phyloP scores from a whole-genome alignment of 140 eudicot genomes.

The Bidens hawaiensis region DNA sequence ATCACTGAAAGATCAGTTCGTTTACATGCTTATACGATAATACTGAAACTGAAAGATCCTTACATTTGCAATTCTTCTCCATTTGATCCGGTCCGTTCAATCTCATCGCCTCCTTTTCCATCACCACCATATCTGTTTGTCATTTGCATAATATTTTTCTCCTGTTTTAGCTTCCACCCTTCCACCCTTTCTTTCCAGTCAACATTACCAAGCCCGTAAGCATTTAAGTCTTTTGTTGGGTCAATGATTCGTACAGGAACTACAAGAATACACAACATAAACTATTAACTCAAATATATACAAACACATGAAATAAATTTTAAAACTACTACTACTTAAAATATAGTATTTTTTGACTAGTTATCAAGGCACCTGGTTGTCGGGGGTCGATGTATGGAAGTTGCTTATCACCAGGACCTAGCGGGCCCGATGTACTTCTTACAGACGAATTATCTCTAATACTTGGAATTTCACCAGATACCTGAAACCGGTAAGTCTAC shows the following conservation, averaged over 20 bases:
- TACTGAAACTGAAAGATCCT: conserved; percentile 17
- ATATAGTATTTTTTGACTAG: background rate
- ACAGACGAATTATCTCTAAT: conserved; percentile 74
- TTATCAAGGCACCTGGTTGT: conserved; percentile 61
- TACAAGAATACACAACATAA: conserved; percentile 34
- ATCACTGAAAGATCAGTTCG: no score
- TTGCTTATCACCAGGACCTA: conserved; percentile 79
- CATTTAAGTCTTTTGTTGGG: conserved; percentile 91
- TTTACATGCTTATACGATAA: background rate
- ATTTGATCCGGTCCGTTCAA: conserved; percentile 91
- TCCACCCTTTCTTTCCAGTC: conserved; percentile 99
- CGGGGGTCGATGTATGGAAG: conserved; percentile 90
- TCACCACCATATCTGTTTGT: conserved; percentile 61
- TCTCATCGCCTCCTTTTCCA: conserved; percentile 75
- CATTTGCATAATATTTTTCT: conserved; percentile 62
- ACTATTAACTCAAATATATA: conserved; percentile 30
- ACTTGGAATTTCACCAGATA: conserved; percentile 87
- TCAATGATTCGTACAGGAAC: conserved; percentile 98
- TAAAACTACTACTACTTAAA: background rate
- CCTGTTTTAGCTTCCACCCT: conserved; percentile 96
- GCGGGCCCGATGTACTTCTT: conserved; percentile 86
- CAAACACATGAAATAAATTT: conserved; percentile 11
- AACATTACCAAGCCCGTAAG: conserved; percentile 91
- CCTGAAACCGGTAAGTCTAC: conserved; percentile 29
- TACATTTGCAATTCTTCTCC: conserved; percentile 94